Percentiles rank a stretch among this genome's conserved stretches.
These are phyloP conservation scores for Septoria linicola DNA, from an alignment of 2,329 filamentous ascomycete species.

Conservation along the genomic window DNA sequence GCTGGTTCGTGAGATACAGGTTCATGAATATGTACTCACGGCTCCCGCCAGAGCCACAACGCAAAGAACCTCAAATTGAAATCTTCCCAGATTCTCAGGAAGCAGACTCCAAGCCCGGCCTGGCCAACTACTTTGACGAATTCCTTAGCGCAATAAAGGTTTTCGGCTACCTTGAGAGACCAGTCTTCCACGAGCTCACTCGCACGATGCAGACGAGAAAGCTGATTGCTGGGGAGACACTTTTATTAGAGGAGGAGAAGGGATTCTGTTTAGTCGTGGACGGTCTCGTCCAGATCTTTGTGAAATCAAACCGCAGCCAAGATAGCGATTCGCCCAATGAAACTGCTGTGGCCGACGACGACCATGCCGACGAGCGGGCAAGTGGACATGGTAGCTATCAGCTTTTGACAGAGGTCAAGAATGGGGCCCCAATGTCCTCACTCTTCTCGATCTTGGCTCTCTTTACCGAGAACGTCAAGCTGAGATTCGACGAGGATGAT, in stretches of 20 bases:
- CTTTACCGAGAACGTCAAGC: conserved; percentile 90
- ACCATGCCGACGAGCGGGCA: conserved; percentile 62
- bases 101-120: conserved; percentile 80
- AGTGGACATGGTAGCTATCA: conserved; percentile 83
- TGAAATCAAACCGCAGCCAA: conserved; percentile 72
- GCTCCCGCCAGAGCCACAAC: conserved; percentile 87
- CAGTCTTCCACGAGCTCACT: conserved; percentile 96
- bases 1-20: conserved; percentile 92
- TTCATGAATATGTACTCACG: conserved; percentile 97
- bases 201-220: conserved; percentile 98
- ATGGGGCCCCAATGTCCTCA: conserved; percentile 97
- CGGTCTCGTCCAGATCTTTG: conserved; percentile 94
- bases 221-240: conserved; percentile 90
- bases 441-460: conserved; percentile 95
- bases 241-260: conserved; percentile 94
- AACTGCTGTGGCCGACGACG: conserved; percentile 47
- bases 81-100: conserved; percentile 92
- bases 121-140: conserved; percentile 96
- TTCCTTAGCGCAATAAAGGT: conserved; percentile 99
- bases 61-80: conserved; percentile 93
- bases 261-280: conserved; percentile 98
- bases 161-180: conserved; percentile 92
- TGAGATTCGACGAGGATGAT: conserved; percentile 69
- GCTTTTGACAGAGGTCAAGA: conserved; percentile 92
- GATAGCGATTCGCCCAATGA: conserved; percentile 44